Base-by-base conservation (phyloP, 176 grass and related monocot species). In the Phyllostachys edulis region DNA sequence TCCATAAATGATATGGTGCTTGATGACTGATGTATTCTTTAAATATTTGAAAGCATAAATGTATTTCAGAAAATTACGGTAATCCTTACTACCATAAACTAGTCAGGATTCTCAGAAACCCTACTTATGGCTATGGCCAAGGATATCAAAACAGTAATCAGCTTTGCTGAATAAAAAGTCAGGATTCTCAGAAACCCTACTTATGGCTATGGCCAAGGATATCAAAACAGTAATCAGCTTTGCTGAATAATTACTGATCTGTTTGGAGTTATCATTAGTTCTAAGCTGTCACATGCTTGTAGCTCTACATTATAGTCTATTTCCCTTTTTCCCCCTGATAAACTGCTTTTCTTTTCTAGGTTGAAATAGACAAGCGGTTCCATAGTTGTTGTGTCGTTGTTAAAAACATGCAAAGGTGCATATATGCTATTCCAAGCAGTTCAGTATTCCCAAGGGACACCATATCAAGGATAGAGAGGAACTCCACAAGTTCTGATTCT, bases 371-470 rank as follows among this genome's bases (percentile, higher is more conserved):
- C 21, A 94, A 90, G 55, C 68, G 21, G 38, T 96, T 93, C 82
- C 90, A 99, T 63, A 99, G 96, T 69, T 96, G 96, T 27, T 94
- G 91, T 62, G 86, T 91, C 3, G 73, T 99, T 82, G 90, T 94
- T 27, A 99, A 94, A 70, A 94, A 99, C 79, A 92, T 99, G 86
- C 91, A 93, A 89, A 92, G 96, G 88, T 99, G 96, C 87, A 88
- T 99, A 79, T 99, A 96, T 86, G 96, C 93, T 66, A 90, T 99
- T 64, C 93, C 96, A 59, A 90, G 83, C 61, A 77, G 41, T 78
- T 90, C 93, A 81, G 69, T 99, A 36, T 99, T 99, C 62, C 84
- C 88, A 69, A 88, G 52, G 60, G 81, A 90, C 44, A 32, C 69
- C 24, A 37, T 99, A 87, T 85, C 81, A 63, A 80, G 82, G 67